phyloP scores from a whole-genome alignment of 805 yeast species.

The Monosporozyma solicola region DNA sequence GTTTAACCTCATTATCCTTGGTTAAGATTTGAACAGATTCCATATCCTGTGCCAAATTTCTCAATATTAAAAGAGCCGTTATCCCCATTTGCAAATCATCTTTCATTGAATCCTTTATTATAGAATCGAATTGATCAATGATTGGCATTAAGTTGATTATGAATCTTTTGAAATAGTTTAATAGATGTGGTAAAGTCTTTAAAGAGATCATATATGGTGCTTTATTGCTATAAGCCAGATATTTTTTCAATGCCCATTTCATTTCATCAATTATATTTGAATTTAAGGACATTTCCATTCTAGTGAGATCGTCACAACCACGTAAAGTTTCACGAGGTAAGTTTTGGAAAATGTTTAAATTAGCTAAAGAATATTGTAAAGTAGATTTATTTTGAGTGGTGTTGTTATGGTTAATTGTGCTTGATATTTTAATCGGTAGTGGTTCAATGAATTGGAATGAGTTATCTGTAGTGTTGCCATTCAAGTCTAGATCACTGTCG shows the following conservation, averaged over 20 bases:
- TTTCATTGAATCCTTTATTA: constrained; percentile 12
- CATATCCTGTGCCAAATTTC: constrained; percentile 79
- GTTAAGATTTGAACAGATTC: constrained; percentile 74
- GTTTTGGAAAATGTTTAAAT: constrained; percentile 26
- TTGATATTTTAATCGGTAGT: constrained; percentile 22
- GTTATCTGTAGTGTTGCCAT: constrained; percentile 5
- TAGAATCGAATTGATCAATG: constrained; percentile 18
- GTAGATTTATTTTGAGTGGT: constrained; percentile 4
- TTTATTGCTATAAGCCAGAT: constrained; percentile 32
- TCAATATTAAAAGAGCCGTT: constrained; percentile 45
- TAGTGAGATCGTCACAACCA: constrained; percentile 55
- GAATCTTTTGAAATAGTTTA: constrained; percentile 33
- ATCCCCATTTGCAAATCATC: constrained; percentile 24
- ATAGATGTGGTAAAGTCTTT: constrained; percentile 32
- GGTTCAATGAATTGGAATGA: constrained; percentile 21
- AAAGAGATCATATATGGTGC: constrained; percentile 43
- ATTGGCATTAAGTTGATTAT: constrained; percentile 17
- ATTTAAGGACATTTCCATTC: constrained; percentile 63
- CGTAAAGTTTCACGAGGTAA: constrained; percentile 31
- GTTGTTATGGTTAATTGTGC: constrained; percentile 3
- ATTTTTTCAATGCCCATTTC: constrained; percentile 56
- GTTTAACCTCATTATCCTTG: constrained; percentile 39
- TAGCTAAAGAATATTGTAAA: constrained; percentile 25
- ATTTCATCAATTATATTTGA: constrained; percentile 59
- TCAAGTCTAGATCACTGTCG: background rate